These are phyloP conservation scores for Iberis pinnata DNA, from an alignment of 345 rosid species.

Conservation along the genomic window DNA sequence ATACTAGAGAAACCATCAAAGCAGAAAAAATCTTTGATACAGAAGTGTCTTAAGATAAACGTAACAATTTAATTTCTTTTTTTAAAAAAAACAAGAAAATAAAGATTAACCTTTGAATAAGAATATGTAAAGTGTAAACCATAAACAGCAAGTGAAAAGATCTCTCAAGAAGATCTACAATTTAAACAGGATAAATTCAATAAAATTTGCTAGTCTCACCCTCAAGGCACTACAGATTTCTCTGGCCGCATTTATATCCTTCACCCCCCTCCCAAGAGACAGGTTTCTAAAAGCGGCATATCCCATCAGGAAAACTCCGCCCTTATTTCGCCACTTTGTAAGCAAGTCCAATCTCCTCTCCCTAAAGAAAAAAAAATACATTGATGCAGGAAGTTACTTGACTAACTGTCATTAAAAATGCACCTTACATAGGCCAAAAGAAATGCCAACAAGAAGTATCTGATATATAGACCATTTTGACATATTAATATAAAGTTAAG, in stretches of 20 bases:
- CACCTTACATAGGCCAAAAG: slow-evolving; percentile 6
- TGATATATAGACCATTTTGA: slow-evolving; percentile 1
- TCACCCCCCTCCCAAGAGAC: slow-evolving; percentile 78
- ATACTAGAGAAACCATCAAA: background rate
- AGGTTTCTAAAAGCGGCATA: slow-evolving; percentile 86
- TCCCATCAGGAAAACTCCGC: slow-evolving; percentile 89
- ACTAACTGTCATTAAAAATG: slow-evolving; percentile 10
- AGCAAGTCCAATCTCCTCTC: slow-evolving; percentile 77
- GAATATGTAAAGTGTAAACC: slow-evolving; percentile 6
- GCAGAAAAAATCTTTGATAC: background rate
- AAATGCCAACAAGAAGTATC: background rate
- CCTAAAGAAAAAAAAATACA: slow-evolving; percentile 40
- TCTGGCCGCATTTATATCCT: slow-evolving; percentile 61
- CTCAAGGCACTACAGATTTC: slow-evolving; percentile 72
- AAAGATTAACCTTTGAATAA: background rate
- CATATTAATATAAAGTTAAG: background rate
- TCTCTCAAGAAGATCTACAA: background rate
- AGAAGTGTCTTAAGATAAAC: background rate
- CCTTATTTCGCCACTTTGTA: slow-evolving; percentile 83
- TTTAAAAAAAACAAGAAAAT: background rate
- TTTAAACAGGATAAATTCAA: slow-evolving; percentile 6
- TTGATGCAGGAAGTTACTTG: slow-evolving; percentile 17
- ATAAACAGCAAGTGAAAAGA: background rate
- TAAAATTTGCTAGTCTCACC: slow-evolving; percentile 38
- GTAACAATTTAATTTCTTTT: slow-evolving; percentile 4